Evolutionary conservation across 371 early-diverging fungal genomes (phyloP).

Genomic region (Dinochytrium kinnereticum): DNA sequence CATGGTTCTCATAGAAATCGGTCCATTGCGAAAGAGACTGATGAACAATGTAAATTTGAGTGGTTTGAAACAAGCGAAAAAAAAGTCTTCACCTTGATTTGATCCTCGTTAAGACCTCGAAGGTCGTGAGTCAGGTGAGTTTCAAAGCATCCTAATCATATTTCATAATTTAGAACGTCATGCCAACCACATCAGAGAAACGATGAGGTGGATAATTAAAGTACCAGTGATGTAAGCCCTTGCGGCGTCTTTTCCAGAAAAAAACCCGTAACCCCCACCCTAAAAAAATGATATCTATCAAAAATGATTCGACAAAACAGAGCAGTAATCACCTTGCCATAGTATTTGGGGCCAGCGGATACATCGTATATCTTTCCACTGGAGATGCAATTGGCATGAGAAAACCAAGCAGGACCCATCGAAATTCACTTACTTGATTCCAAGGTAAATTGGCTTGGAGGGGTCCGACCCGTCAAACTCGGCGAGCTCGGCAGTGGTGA

Average conservation of each 20-base stretch:
- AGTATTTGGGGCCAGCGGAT: slow-evolving; percentile 65
- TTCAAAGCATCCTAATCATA: slow-evolving; percentile 81
- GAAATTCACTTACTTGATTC: slow-evolving; percentile 61
- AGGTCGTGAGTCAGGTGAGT: slow-evolving; percentile 93
- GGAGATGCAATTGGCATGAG: slow-evolving; percentile 63
- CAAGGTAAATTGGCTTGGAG: slow-evolving; percentile 75
- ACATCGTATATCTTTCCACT: slow-evolving; percentile 87
- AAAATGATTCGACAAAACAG: background rate
- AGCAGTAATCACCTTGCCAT: slow-evolving; percentile 59
- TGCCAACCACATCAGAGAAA: background rate
- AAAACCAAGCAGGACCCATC: background rate
- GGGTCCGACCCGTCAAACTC: slow-evolving; percentile 74
- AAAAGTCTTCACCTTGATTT: slow-evolving; percentile 68
- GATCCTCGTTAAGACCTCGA: slow-evolving; percentile 73
- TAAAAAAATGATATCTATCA: slow-evolving; percentile 19
- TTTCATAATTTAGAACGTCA: background rate
- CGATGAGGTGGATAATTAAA: background rate
- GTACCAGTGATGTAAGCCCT: slow-evolving; percentile 88
- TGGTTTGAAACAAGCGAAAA: background rate
- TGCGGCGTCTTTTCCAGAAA: slow-evolving; percentile 85
- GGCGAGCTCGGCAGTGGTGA: slow-evolving; percentile 69
- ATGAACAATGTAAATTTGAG: background rate
- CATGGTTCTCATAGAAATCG: slow-evolving; percentile 82
- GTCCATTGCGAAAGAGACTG: slow-evolving; percentile 85
- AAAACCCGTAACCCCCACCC: slow-evolving; percentile 71